Evolutionary conservation across 768 basidiomycete species (phyloP).

Genomic region (Xerocomus potaroensis): DNA sequence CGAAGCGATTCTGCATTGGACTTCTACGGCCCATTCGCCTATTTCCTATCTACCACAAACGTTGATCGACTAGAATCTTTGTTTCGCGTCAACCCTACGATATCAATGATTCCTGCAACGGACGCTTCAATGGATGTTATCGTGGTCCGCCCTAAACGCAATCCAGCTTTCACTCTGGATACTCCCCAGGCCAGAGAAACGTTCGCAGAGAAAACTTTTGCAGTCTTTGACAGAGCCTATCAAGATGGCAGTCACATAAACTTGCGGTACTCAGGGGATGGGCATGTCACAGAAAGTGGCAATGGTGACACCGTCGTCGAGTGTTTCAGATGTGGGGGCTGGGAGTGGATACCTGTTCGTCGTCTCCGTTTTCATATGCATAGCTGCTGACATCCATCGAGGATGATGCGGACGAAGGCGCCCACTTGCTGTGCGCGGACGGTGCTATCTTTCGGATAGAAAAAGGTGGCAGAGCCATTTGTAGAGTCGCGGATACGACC

Average conservation of each 20-base stretch:
- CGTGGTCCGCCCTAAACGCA: conserved; percentile 66
- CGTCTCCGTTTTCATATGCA: conserved; percentile 2
- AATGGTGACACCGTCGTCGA: conserved; percentile 62
- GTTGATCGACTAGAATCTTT: conserved; percentile 82
- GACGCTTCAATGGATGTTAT: conserved; percentile 65
- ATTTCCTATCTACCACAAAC: conserved; percentile 79
- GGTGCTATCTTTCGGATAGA: conserved; percentile 67
- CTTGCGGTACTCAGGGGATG: conserved; percentile 48
- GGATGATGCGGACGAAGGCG: conserved; percentile 54
- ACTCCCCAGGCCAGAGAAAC: conserved; percentile 38
- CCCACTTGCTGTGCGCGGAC: conserved; percentile 77
- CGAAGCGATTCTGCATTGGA: conserved; percentile 37
- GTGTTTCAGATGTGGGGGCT: conserved; percentile 71
- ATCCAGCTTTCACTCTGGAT: conserved; percentile 44
- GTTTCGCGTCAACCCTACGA: conserved; percentile 73
- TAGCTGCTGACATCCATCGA: conserved; percentile 27
- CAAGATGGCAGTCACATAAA: conserved; percentile 67
- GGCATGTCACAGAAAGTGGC: conserved; percentile 38
- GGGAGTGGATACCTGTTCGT: conserved; percentile 85
- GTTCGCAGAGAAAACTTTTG: conserved; percentile 53
- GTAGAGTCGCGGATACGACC: conserved; percentile 37
- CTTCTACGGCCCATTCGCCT: conserved; percentile 75
- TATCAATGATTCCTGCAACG: conserved; percentile 41
- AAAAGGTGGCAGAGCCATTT: conserved; percentile 53
- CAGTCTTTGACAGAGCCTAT: conserved; percentile 68